A percentile compares a stretch with the other conserved stretches of the same genome.
phyloP scores from a whole-genome alignment of 2,329 filamentous ascomycete species.

The Colletotrichum cordylinicola region DNA sequence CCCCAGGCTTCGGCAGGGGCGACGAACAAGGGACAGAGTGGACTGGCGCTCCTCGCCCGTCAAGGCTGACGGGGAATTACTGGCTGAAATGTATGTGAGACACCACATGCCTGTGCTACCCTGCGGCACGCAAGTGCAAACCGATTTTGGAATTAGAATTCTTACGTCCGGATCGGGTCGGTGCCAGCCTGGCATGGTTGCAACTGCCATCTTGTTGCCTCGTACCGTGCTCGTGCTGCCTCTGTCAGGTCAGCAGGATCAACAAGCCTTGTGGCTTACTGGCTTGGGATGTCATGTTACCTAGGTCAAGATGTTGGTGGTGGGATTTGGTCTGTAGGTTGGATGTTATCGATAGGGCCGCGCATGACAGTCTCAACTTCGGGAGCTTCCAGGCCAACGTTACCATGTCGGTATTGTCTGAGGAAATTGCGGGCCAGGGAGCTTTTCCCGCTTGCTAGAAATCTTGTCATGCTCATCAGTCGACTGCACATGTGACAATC shows the following conservation, averaged over 20 bases:
- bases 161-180: background rate
- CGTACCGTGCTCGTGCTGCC: background rate
- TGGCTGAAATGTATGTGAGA: background rate
- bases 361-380: background rate
- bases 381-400: background rate
- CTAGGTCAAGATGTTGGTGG: background rate
- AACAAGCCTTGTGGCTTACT: background rate
- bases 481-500: background rate
- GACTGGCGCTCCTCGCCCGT: background rate
- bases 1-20: background rate
- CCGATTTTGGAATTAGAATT: background rate
- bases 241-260: background rate
- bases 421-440: rapidly evolving
- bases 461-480: background rate
- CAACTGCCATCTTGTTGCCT: background rate
- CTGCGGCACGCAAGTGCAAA: background rate
- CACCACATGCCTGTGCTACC: constrained; percentile 10
- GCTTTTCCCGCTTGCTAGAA: background rate
- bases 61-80: background rate
- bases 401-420: background rate
- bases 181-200: background rate
- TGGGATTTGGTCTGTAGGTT: background rate
- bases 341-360: rapidly evolving
- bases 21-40: background rate
- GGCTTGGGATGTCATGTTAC: background rate